Conservation (phyloP, 345 rosid species). For the Aethionema arabicum region DNA sequence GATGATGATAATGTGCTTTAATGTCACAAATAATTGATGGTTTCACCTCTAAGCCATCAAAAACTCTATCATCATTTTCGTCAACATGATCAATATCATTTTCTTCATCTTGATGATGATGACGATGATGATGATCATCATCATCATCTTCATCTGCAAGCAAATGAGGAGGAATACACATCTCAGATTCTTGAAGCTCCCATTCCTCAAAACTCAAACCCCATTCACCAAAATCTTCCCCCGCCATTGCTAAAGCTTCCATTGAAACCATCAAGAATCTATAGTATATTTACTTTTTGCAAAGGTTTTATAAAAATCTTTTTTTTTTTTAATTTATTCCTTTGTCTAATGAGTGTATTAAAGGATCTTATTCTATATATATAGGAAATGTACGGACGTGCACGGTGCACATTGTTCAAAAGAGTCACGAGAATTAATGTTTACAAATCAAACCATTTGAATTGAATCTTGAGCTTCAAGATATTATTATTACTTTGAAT, state of each 20-base stretch:
- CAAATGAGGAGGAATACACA: slow-evolving; percentile 34
- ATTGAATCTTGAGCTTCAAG: slow-evolving; percentile 12
- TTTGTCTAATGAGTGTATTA: slow-evolving; percentile 27
- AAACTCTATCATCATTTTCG: slow-evolving; percentile 12
- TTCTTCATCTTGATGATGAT: not conserved
- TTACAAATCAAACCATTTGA: slow-evolving; percentile 20
- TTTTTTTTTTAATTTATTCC: not conserved
- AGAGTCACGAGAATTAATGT: slow-evolving; percentile 29
- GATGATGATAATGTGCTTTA: too few relatives aligned
- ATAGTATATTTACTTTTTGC: too few relatives aligned
- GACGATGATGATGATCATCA: slow-evolving; percentile 7
- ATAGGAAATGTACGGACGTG: slow-evolving; percentile 20
- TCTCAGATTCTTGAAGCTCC: slow-evolving; percentile 35
- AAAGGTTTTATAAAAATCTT: slow-evolving; percentile 1
- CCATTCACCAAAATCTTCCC: slow-evolving; percentile 37
- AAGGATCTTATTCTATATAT: slow-evolving; percentile 17
- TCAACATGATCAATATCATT: not conserved
- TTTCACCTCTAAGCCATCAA: slow-evolving; percentile 4
- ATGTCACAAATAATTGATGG: not conserved
- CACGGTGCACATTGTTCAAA: slow-evolving; percentile 1
- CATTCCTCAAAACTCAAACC: slow-evolving; percentile 39
- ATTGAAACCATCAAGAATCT: slow-evolving; percentile 39
- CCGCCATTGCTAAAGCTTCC: slow-evolving; percentile 56
- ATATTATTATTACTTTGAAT: slow-evolving; percentile 26
- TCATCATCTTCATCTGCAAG: slow-evolving; percentile 17